A percentile compares a stretch with the other conserved stretches of the same genome.
These are phyloP conservation scores for Acer campestre DNA, from an alignment of 345 rosid genomes.

Conservation along the genomic window DNA sequence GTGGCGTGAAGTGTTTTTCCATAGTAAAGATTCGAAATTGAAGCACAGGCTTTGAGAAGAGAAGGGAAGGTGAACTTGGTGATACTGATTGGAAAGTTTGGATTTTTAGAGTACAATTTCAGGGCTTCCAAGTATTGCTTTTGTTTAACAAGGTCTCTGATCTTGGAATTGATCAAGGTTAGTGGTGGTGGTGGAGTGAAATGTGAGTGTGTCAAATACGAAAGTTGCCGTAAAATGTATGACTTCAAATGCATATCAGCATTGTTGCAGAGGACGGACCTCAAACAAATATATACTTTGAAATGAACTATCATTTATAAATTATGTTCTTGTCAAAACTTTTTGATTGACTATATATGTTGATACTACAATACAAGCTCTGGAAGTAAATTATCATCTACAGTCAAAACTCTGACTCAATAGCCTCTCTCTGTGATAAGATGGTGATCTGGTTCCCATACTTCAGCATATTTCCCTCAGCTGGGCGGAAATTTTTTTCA, in stretches of 20 bases:
- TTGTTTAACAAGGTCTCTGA: slow-evolving; percentile 45
- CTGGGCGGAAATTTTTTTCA: not conserved
- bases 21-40: slow-evolving; percentile 38
- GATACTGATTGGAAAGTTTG: slow-evolving; percentile 33
- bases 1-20: slow-evolving; percentile 64
- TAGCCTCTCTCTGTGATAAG: not conserved
- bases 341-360: not conserved
- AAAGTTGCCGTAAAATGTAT: slow-evolving; percentile 31
- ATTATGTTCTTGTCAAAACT: not conserved
- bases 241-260: slow-evolving; percentile 28
- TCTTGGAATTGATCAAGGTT: slow-evolving; percentile 36
- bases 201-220: slow-evolving; percentile 16
- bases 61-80: slow-evolving; percentile 64
- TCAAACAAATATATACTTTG: too few species aligned
- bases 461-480: not conserved
- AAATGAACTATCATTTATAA: not conserved
- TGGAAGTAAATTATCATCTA: not conserved
- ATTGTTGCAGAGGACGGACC: not conserved
- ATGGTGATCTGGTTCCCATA: not conserved
- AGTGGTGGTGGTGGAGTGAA: slow-evolving; percentile 14
- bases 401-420: not conserved
- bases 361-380: not conserved
- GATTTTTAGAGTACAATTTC: slow-evolving; percentile 42
- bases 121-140: slow-evolving; percentile 51
- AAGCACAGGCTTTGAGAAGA: slow-evolving; percentile 68